Base-by-base conservation (phyloP, 768 basidiomycete genomes). In the Phanerochaete sordida region DNA sequence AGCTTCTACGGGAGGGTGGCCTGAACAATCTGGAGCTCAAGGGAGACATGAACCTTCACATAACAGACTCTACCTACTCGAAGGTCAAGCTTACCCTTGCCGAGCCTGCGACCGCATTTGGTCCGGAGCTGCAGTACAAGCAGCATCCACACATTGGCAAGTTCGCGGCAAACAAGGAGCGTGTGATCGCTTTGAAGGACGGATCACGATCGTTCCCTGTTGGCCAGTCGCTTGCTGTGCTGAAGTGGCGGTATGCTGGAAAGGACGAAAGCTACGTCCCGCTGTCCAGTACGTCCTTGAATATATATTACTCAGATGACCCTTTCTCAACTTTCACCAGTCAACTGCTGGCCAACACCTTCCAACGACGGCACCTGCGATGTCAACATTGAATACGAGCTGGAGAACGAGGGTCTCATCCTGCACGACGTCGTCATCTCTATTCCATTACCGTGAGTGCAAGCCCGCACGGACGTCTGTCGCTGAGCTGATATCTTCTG, bases 311-410 rank as follows among this genome's bases (percentile, higher is more conserved):
- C n/a, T n/a, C n/a, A n/a, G n/a, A n/a, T n/a, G n/a, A n/a, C n/a
- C 23, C 21, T 13, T 33, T 58, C 50, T 23, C 31, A 13, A 47
- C n/a, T n/a, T 39, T 19, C 46, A 58, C 21, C 64, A 95, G 95
- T 99, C 72, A 99, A 93, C 70, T 95, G 93, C 75, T 98, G 95
- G 95, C 97, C 95, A 13, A 88, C 93, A 13, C 90, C 92, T 6
- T 87, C 91, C 39, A 93, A 92, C 66, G 90, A 93, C 62, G 94
- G 94, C n/a, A 89, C 88, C 1, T 91, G 88, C 65, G 94, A 96
- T 64, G 92, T 98, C 61, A 95, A 91, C 74, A 92, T 98, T 63
- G 97, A 98, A 74, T 98, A 97, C 70, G 95, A 98, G 71, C 88
- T 98, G 48, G 94, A 96, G 70, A 91, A 93, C 63, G 82, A 90